phyloP scores from a whole-genome alignment of 176 grass and related monocot genomes.

The Phoenix dactylifera region DNA sequence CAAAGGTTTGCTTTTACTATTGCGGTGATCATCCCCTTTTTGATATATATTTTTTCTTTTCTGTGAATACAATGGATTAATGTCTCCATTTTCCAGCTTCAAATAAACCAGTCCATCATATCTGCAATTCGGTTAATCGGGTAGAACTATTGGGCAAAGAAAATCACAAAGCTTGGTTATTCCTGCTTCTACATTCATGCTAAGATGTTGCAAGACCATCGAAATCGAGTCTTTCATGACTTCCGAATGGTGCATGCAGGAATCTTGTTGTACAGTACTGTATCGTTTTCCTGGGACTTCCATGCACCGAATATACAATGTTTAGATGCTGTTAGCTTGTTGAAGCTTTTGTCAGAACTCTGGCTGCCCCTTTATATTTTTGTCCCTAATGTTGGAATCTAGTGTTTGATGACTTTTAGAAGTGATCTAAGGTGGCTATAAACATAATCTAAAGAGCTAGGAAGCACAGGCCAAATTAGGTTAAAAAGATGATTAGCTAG shows the following conservation, averaged over 20 bases:
- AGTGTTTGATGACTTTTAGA: too few species aligned
- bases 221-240: slow-evolving; percentile 19
- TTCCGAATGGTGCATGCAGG: slow-evolving; percentile 22
- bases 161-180: slow-evolving; percentile 17
- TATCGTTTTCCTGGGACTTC: neutral
- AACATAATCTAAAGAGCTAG: too few species aligned
- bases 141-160: slow-evolving; percentile 19
- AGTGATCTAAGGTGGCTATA: too few species aligned
- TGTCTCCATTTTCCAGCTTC: slow-evolving; percentile 9
- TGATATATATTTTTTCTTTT: neutral
- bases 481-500: too few species aligned
- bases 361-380: too few species aligned
- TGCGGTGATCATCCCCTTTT: too few species aligned
- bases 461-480: too few species aligned
- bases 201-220: slow-evolving; percentile 23
- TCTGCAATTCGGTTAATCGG: slow-evolving; percentile 18
- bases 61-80: neutral
- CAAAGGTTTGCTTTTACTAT: slow-evolving; percentile 9
- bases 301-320: too few species aligned
- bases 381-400: too few species aligned
- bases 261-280: slow-evolving; percentile 18
- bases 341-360: neutral
- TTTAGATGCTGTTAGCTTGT: neutral
- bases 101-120: slow-evolving; percentile 18
- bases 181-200: slow-evolving; percentile 21